Evolutionary conservation across 1,284 basidiomycete genomes (phyloP), one percentile per base, ranked within the genome.

Genomic region (Ustilago shanxiensis): DNA sequence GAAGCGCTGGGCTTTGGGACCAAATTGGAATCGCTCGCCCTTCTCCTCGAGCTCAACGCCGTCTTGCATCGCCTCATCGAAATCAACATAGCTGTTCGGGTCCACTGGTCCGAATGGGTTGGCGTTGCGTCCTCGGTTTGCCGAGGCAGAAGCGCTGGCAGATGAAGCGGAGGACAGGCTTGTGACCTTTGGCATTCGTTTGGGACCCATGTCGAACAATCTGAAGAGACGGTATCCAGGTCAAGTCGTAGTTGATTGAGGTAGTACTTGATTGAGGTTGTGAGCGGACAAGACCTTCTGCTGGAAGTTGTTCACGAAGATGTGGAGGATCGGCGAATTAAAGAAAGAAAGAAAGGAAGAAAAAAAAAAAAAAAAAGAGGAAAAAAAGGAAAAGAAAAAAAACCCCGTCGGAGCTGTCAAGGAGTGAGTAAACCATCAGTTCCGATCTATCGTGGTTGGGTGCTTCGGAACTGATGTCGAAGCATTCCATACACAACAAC

Each of bases 41-140:
- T 77, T 79, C 41, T 81, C 79, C 37, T 81, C 79, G 39, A 71
- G 64, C 60, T 80, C 74, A 35, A 77, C 67, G 7, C 78, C 79
- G 31, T 76, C 79, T 28, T 80, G 79, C 62, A 81, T 69, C 14
- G 79, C 72, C 44, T 77, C 69, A 33, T 80, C 79, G 44, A 64
- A 77, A 59, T 77, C 68, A 26, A 50, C 29, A 49, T 80, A 78
- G 64, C 33, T 67, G 37, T 47, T 66, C 8, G 68, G 58, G n/a
- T 76, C 64, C 11, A 67, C 65, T 2, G 64, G 60, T 29, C 64
- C 60, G 22, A 67, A 66, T 2, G 67, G 59, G 9, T 69, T 67
- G 49, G 51, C 60, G 18, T 45, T 58, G 47, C 63, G 61, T 7
- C 53, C 57, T 4, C 59, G 66, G 22, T 29, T 51, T 9, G 71